Conservation (phyloP, 129 eudicot species). For the carrot (Daucus carota) region DNA sequence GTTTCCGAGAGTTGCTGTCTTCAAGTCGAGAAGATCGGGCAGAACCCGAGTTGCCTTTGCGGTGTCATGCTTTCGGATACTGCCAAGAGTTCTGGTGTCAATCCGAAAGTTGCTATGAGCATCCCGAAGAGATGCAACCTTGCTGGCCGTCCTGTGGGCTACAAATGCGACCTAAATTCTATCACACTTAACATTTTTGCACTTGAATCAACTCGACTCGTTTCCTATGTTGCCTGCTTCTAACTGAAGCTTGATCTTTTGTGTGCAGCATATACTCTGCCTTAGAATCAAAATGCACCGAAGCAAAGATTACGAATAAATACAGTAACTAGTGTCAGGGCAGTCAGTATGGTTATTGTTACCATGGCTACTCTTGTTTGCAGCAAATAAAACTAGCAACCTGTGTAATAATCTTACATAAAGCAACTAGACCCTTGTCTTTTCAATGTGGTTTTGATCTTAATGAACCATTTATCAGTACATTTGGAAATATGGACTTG, state of each 20-base stretch:
- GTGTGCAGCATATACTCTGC: conserved; percentile 56
- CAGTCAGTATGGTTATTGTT: background rate
- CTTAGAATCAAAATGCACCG: conserved; percentile 13
- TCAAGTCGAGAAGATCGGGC: conserved; percentile 36
- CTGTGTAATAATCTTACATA: background rate
- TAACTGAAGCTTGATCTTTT: background rate
- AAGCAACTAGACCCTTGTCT: background rate
- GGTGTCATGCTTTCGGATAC: conserved; percentile 49
- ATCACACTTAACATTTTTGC: background rate
- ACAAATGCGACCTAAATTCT: conserved; percentile 39
- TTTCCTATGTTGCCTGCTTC: background rate
- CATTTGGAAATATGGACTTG: background rate
- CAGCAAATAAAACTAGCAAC: conserved; percentile 5
- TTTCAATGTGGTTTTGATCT: too few relatives aligned
- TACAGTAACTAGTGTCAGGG: background rate
- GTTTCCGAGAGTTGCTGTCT: conserved; percentile 25
- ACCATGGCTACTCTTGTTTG: conserved; percentile 19
- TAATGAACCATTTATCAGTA: background rate
- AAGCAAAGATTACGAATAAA: background rate
- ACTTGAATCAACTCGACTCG: too few relatives aligned
- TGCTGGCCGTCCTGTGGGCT: conserved; percentile 46
- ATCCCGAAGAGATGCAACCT: conserved; percentile 59
- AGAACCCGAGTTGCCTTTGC: conserved; percentile 48
- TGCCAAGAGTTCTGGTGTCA: conserved; percentile 36
- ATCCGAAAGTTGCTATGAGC: conserved; percentile 38